These are phyloP conservation scores for Amanita inopinata DNA, from an alignment of 768 basidiomycete genomes.

Conservation along the genomic window DNA sequence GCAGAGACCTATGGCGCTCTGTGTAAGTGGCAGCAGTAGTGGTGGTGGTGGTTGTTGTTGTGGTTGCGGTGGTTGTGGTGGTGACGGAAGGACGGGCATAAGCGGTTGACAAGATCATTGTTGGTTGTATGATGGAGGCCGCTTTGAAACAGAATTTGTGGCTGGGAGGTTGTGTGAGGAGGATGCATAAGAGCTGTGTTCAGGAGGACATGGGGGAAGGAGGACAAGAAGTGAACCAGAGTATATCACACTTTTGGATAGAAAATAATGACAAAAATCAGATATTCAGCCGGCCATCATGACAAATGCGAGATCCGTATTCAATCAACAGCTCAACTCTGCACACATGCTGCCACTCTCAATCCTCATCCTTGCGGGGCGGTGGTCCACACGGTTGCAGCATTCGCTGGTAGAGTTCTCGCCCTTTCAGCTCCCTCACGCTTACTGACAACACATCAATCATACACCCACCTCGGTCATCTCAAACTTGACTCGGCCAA, in stretches of 20 bases:
- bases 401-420: slow-evolving; percentile 59
- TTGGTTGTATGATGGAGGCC: no score
- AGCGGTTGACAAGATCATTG: no score
- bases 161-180: no score
- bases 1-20: slow-evolving; percentile 5
- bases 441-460: not conserved
- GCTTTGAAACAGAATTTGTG: not conserved
- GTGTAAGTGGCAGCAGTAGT: not conserved
- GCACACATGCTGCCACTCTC: slow-evolving; percentile 7
- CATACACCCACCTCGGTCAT: slow-evolving; percentile 8
- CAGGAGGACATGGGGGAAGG: not conserved
- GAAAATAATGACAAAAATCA: not conserved
- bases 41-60: no score
- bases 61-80: no score
- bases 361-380: slow-evolving; percentile 82
- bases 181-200: no score
- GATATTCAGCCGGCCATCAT: slow-evolving; percentile 1
- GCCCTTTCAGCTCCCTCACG: not conserved
- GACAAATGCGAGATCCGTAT: not conserved
- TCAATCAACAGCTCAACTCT: not conserved
- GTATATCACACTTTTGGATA: not conserved
- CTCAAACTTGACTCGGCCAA: slow-evolving; percentile 40
- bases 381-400: slow-evolving; percentile 92
- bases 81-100: not conserved
- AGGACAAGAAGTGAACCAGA: not conserved